phyloP scores from a whole-genome alignment of 345 rosid genomes.

The Pelargonium nanum region DNA sequence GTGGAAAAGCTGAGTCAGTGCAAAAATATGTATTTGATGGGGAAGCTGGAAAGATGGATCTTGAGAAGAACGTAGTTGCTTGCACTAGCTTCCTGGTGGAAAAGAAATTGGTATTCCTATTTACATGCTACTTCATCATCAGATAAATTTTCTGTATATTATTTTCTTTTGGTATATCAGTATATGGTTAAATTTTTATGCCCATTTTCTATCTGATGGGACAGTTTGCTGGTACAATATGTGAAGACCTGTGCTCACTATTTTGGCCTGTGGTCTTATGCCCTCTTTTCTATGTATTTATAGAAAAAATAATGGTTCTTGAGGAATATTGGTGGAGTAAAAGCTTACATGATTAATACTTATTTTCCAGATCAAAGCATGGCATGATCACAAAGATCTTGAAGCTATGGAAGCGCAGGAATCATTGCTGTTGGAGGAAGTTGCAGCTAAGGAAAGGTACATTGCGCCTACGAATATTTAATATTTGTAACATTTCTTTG shows the following conservation, averaged over 20 bases:
- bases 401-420: slow-evolving; percentile 92
- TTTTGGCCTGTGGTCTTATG: too few relatives aligned
- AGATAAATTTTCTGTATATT: too few relatives aligned
- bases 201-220: background rate
- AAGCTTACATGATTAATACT: background rate
- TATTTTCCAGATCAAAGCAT: slow-evolving; percentile 55
- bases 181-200: background rate
- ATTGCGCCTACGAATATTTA: slow-evolving; percentile 2
- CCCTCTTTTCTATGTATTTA: background rate
- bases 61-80: slow-evolving; percentile 84
- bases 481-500: too few relatives aligned
- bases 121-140: background rate
- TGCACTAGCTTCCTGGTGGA: slow-evolving; percentile 78
- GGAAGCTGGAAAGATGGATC: slow-evolving; percentile 65
- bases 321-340: background rate
- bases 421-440: slow-evolving; percentile 91
- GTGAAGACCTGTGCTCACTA: too few relatives aligned
- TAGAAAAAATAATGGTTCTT: slow-evolving; percentile 1
- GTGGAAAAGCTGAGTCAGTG: slow-evolving; percentile 55
- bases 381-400: slow-evolving; percentile 92
- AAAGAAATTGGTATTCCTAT: slow-evolving; percentile 56
- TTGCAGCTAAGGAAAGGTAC: slow-evolving; percentile 85
- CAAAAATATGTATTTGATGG: slow-evolving; percentile 89
- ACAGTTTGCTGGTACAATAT: background rate
- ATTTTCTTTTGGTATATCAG: too few relatives aligned